Base-by-base conservation (phyloP, 257 asterid species). In the Solanum phureja region DNA sequence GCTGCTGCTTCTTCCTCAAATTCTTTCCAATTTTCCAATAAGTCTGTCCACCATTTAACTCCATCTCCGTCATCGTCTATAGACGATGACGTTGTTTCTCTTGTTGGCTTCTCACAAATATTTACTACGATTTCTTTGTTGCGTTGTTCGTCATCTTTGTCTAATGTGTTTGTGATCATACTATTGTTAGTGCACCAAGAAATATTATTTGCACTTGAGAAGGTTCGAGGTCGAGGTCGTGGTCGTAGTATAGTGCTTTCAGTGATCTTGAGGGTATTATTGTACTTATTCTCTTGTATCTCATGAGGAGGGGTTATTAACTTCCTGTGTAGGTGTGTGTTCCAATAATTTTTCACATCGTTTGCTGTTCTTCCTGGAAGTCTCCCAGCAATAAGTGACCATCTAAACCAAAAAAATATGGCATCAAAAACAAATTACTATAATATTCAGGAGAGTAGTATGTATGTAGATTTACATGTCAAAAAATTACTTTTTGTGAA, bases 341-440 rank as follows among this genome's bases (percentile, higher is more conserved):
- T 91, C 98, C 96, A 94, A 4, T 91, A 95, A 89, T 94, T 95
- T 90, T 95, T 95, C 46, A 95, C 92, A 89, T 93, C 96, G 58
- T 94, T 95, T 24, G 94, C 96, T 3, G 98, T 95, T 88, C 98
- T 90, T 88, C 98, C 98, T 0, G 98, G 96, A 90, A 95, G 87
- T 86, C 91, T 92, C 83, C 88, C 87, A 1, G 98, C 96, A 60
- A 94, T 95, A 87, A 89, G 93, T 23, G 98, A 93, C 98, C 98
- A 94, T 89, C 98, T 95, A 69, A 14, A 19, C 5, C 13, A 44
- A 34, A 76, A 74, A 5, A 6, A 38, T 5, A 77, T 12, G 19
- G 5, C 84, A 77, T 40, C 84, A 77, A 77, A 77, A 5, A n/a
- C 3, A 23, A 77, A 6, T 11, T 66, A 66, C 73, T 66, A 11